Conservation (phyloP, 2,329 filamentous ascomycete genomes). For the Exophiala xenobiotica region DNA sequence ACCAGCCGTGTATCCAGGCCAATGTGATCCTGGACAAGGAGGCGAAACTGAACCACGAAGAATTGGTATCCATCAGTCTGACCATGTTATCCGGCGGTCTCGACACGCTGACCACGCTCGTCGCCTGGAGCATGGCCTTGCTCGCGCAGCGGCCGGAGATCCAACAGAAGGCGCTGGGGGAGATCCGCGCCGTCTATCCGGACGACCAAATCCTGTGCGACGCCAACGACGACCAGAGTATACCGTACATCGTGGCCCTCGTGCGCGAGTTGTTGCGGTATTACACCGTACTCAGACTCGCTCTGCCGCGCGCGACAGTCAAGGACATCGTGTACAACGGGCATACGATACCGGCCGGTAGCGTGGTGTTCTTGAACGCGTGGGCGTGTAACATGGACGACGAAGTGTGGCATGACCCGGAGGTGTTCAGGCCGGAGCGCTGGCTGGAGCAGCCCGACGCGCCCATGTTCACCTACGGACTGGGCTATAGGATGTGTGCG, state of each 20-base stretch:
- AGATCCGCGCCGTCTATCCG: constrained; percentile 57
- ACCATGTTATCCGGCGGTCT: constrained; percentile 68
- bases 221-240: constrained; percentile 62
- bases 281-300: constrained; percentile 63
- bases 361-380: constrained; percentile 64
- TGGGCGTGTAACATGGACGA: constrained; percentile 69
- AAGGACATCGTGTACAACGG: constrained; percentile 60
- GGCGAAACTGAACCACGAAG: constrained; percentile 60
- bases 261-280: constrained; percentile 63
- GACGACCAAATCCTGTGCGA: constrained; percentile 56
- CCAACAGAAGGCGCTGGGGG: constrained; percentile 58
- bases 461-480: constrained; percentile 64
- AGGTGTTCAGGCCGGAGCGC: constrained; percentile 60
- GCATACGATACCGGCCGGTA: constrained; percentile 60
- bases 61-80: constrained; percentile 64
- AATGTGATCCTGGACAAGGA: constrained; percentile 66
- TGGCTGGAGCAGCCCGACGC: constrained; percentile 65
- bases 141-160: constrained; percentile 61
- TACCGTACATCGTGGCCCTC: constrained; percentile 62
- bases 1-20: constrained; percentile 66
- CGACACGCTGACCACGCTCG: constrained; percentile 65
- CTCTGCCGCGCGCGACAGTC: constrained; percentile 61
- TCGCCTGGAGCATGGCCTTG: constrained; percentile 64
- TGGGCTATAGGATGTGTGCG: constrained; percentile 68
- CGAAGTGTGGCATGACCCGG: constrained; percentile 58